Conservation (phyloP, 1,284 basidiomycete genomes). For the Marasmius sp. region DNA sequence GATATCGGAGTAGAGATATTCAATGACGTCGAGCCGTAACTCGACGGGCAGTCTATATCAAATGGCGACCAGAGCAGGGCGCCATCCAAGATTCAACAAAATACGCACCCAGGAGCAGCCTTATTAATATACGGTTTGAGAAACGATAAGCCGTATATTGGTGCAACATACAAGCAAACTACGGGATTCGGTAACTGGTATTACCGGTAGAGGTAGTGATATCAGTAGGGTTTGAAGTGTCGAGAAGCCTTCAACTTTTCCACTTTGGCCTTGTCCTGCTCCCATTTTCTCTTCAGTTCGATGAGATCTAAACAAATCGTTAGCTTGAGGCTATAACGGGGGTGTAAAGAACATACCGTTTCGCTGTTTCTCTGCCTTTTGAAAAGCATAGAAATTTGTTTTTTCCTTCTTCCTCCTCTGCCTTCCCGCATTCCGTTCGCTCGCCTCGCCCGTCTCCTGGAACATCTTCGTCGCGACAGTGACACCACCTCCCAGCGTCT, state of each 20-base stretch:
- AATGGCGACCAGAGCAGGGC: too few relatives aligned
- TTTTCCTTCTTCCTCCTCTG: conserved; percentile 75
- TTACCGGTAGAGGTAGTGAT: background rate
- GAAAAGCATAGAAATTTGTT: conserved; percentile 83
- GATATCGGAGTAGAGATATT: too few relatives aligned
- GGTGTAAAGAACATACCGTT: conserved; percentile 54
- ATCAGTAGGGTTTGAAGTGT: conserved; percentile 82
- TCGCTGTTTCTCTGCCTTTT: conserved; percentile 83
- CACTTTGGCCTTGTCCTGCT: conserved; percentile 85
- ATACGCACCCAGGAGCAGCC: too few relatives aligned
- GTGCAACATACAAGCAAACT: too few relatives aligned
- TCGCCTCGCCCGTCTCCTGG: conserved; percentile 57
- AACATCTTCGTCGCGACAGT: conserved; percentile 77
- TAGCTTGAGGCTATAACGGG: conserved; percentile 3
- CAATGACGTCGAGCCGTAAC: too few relatives aligned
- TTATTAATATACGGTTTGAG: too few relatives aligned
- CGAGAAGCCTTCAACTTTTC: conserved; percentile 78
- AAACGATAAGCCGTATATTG: too few relatives aligned
- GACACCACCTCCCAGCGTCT: conserved; percentile 80
- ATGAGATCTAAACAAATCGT: conserved; percentile 54
- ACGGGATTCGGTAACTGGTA: background rate
- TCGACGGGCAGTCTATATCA: too few relatives aligned
- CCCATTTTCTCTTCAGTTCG: conserved; percentile 79
- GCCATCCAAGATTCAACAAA: too few relatives aligned
- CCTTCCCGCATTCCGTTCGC: conserved; percentile 42